Percentiles rank a stretch among this genome's conserved stretches.
Evolutionary conservation across 1,284 basidiomycete species (phyloP).

Genomic region (Sanguinoderma infundibulare): DNA sequence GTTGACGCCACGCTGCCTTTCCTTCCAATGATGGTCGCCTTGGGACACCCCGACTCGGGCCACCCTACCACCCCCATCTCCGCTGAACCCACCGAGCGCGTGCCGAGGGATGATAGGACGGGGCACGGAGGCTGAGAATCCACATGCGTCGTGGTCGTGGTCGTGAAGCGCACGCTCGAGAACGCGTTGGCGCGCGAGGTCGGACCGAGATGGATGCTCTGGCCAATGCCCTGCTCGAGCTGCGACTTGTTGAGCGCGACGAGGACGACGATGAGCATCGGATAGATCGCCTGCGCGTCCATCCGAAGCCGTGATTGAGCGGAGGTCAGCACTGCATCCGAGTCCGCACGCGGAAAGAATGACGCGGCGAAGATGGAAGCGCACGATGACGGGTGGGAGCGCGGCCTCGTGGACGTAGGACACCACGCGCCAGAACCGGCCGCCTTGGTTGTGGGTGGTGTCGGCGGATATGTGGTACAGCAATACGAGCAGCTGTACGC

Average conservation of each 20-base stretch:
- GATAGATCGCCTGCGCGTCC: conserved; percentile 2
- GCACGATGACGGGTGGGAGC: neutral
- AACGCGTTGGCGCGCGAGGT: neutral
- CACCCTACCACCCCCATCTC: neutral
- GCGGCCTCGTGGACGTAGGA: neutral
- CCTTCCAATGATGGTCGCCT: neutral
- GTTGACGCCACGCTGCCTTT: neutral
- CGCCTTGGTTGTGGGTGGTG: neutral
- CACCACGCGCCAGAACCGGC: neutral
- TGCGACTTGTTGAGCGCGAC: conserved; percentile 2
- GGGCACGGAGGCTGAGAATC: neutral
- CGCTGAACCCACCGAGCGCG: neutral
- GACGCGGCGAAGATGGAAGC: neutral
- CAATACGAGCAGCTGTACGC: neutral
- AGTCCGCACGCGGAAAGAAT: neutral
- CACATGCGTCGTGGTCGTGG: neutral
- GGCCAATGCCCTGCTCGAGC: neutral
- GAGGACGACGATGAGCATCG: conserved; percentile 2
- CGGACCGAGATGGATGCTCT: neutral
- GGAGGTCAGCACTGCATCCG: neutral
- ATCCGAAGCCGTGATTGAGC: neutral
- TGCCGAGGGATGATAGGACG: neutral
- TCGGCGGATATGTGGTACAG: neutral
- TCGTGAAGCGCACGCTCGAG: neutral
- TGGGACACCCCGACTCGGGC: neutral